A percentile compares a stretch with the other conserved stretches of the same genome.
These are phyloP conservation scores for Pestalotiopsis sp. DNA, from an alignment of 2,329 filamentous ascomycete species.

Conservation along the genomic window DNA sequence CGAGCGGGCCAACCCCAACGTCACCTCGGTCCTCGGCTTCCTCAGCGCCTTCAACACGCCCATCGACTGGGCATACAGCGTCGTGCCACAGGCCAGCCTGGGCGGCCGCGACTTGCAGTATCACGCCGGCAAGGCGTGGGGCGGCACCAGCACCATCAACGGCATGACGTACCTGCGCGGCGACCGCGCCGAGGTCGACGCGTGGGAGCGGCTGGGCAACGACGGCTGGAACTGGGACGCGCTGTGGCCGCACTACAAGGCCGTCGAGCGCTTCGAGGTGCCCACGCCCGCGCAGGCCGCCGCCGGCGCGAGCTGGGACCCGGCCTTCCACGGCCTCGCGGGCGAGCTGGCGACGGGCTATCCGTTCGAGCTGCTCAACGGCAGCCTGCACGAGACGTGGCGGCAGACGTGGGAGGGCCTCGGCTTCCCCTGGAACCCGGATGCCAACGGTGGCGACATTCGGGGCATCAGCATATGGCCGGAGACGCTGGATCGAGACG, in stretches of 20 bases:
- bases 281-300: conserved; percentile 35
- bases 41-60: conserved; percentile 24
- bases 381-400: conserved; percentile 28
- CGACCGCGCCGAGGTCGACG: conserved; percentile 41
- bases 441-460: conserved; percentile 40
- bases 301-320: conserved; percentile 36
- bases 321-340: conserved; percentile 33
- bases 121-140: conserved; percentile 39
- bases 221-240: conserved; percentile 46
- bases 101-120: conserved; percentile 33
- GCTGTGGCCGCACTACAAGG: conserved; percentile 48
- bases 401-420: conserved; percentile 34
- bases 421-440: conserved; percentile 34
- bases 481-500: conserved; percentile 38
- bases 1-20: conserved; percentile 33
- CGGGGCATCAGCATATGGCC: conserved; percentile 40
- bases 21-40: conserved; percentile 31
- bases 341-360: conserved; percentile 40
- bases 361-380: conserved; percentile 34
- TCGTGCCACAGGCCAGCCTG: conserved; percentile 27
- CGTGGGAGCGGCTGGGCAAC: conserved; percentile 45
- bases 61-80: conserved; percentile 34
- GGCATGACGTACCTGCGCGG: conserved; percentile 50
- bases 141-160: conserved; percentile 42
- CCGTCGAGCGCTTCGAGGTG: conserved; percentile 37